Base-by-base conservation (phyloP, 179 eudicot species). In the Patellifolia procumbens region DNA sequence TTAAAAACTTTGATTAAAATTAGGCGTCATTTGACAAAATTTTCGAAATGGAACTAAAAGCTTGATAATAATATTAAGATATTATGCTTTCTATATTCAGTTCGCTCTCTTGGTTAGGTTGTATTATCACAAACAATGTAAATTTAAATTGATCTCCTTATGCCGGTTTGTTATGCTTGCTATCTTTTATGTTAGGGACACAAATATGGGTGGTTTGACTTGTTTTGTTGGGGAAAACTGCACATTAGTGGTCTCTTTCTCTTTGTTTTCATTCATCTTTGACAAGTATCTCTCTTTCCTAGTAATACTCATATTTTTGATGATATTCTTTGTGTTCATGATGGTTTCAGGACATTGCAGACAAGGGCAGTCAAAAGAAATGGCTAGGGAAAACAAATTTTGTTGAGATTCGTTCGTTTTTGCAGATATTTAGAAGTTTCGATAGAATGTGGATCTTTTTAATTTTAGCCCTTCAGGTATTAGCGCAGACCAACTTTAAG, bases 311-410 rank as follows among this genome's bases (percentile, higher is more conserved):
- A 13, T 80, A 17, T 63, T 48, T 32, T 60, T 69, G 29, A 48
- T 77, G 32, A 17, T 51, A 66, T 24, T 70, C 60, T 79, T 16
- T 55, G 53, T 15, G 68, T 68, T 20, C 3, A 46, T 62, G 31
- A 24, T 74, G 68, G 76, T 84, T 78, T 26, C 81, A 89, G 93
- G 87, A 74, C 42, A 67, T 53, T 16, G 70, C 58, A 24, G 86
- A 84, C 2, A 89, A 87, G 71, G 73, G 63, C n/a, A 78, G n/a
- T 29, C 84, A 85, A 76, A 84, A 43, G 31, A 83, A 84, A 42
- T 96, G 99, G 99, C 79, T 91, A 70, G 99, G 99, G 69, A 96
- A 96, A 87, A 96, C 98, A 76, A 89, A 91, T 81, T 96, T 93
- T 85, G 98, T 88, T 7, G 99, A 96, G 86, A 81, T 86, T 61